Percentiles rank a stretch among this genome's conserved stretches.
Conservation (phyloP, 768 basidiomycete genomes). For the Russula emetica region DNA sequence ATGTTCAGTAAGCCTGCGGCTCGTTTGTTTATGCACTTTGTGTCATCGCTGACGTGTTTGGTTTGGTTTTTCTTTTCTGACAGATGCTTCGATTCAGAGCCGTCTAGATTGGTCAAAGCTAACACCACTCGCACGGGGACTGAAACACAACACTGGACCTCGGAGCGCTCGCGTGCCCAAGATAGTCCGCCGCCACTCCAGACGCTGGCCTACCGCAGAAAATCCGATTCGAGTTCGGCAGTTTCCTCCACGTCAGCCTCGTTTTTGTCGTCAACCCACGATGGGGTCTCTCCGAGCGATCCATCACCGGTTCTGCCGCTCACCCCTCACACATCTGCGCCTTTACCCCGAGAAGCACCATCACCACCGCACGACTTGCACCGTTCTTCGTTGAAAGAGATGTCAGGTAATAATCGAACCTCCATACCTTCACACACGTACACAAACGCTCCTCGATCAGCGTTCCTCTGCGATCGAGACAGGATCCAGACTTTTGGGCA, state of each 20-base stretch:
- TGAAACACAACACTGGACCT: conserved; percentile 19
- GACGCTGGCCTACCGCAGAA: conserved; percentile 16
- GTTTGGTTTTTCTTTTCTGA: neutral
- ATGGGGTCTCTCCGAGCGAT: conserved; percentile 26
- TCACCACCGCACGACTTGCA: neutral
- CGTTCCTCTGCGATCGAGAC: conserved; percentile 13
- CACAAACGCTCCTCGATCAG: conserved; percentile 10
- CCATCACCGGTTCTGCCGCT: conserved; percentile 25
- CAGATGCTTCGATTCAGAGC: conserved; percentile 4
- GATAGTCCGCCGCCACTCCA: conserved; percentile 9
- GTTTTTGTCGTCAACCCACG: conserved; percentile 24
- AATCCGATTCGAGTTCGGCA: conserved; percentile 21
- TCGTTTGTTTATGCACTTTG: neutral
- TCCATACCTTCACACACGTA: conserved; percentile 9
- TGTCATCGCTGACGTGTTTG: neutral
- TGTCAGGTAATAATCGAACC: conserved; percentile 15
- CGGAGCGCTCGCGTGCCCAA: conserved; percentile 21
- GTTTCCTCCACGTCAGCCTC: conserved; percentile 27
- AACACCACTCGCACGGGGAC: neutral
- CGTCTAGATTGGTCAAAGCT: conserved; percentile 2
- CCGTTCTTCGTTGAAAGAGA: conserved; percentile 2
- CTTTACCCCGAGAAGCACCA: conserved; percentile 13
- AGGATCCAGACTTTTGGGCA: conserved; percentile 5
- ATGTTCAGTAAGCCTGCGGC: conserved; percentile 12
- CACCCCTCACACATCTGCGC: conserved; percentile 17